Base-by-base conservation (phyloP, 1,284 basidiomycete genomes). In the Lentinus polychrous region DNA sequence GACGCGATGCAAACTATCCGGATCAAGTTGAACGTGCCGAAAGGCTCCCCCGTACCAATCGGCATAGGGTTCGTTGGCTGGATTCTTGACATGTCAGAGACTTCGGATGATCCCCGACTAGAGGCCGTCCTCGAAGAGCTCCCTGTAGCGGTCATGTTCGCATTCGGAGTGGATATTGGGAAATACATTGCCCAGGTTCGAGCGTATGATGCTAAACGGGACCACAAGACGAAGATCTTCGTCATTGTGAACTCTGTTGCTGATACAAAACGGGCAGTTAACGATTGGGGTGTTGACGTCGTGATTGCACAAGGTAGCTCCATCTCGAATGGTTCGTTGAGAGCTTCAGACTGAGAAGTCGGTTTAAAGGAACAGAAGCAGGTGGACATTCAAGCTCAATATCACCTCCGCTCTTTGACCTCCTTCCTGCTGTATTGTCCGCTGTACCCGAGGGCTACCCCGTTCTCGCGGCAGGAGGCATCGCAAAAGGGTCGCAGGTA, bases 51-150 rank as follows among this genome's bases (percentile, higher is more conserved):
- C 27, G 37, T 86, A 43, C 75, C 73, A 17, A 72, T 90, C 51
- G 87, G 87, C 35, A 74, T 85, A 15, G 86, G 87, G 6, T 86
- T 80, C 60, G 67, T 90, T 27, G 75, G 69, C 10, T 90, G 86
- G 86, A 72, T 72, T 49, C 71, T 88, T 36, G 54, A 56, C 43
- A 56, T 56, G 54, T 53, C 54, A 12, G 54, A 56, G 43, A 42
- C 43, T 5, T 56, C 54, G 14, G 83, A 86, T 40, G 78, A 81
- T 48, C 64, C 72, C 44, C 59, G 68, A 8, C 60, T 67, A 34
- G 60, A 63, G 5, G 55, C 61, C 38, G 62, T 68, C 20, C 55
- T 68, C 38, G 66, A 73, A 14, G 54, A 76, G 15, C 62, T 88
- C 17, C 62, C 69, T 7, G 59, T 70, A 40, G 83, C 83, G 6